phyloP scores from a whole-genome alignment of 169 alveolate species.

The Nephromyces sp. region DNA sequence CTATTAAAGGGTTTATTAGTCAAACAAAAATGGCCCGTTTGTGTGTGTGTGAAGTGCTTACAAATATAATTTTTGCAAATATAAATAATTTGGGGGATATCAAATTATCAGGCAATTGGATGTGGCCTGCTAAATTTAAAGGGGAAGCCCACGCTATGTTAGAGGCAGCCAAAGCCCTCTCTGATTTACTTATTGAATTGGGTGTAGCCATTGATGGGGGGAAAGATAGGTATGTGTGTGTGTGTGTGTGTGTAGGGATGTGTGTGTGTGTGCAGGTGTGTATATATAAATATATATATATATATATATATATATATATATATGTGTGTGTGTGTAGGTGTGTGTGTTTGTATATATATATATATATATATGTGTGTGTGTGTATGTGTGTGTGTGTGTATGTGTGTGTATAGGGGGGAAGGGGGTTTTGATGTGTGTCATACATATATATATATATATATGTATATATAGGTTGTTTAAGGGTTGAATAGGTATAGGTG shows the following conservation, averaged over 20 bases:
- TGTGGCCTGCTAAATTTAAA: conserved; percentile 41
- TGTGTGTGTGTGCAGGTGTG: too few relatives aligned
- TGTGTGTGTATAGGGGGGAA: too few relatives aligned
- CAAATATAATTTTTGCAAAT: conserved; percentile 30
- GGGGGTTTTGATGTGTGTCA: too few relatives aligned
- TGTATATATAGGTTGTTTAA: too few relatives aligned
- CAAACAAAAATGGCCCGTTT: conserved; percentile 32
- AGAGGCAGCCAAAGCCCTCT: conserved; percentile 33
- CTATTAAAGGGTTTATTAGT: conserved; percentile 33
- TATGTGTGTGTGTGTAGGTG: too few relatives aligned
- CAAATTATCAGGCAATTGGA: conserved; percentile 39
- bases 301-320: too few relatives aligned
- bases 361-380: too few relatives aligned
- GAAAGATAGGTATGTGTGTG: conserved; percentile 15
- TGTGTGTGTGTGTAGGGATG: background rate
- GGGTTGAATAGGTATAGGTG: too few relatives aligned
- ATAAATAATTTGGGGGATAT: background rate
- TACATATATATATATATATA: too few relatives aligned
- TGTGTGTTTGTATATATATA: too few relatives aligned
- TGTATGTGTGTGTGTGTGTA: too few relatives aligned
- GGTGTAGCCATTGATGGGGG: conserved; percentile 44
- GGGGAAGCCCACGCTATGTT: conserved; percentile 34
- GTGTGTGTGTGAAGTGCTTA: conserved; percentile 35
- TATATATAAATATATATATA: too few relatives aligned
- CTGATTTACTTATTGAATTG: conserved; percentile 22